These are phyloP conservation scores for Dalechampia spathulata DNA, from an alignment of 441 rosid species.

Conservation along the genomic window DNA sequence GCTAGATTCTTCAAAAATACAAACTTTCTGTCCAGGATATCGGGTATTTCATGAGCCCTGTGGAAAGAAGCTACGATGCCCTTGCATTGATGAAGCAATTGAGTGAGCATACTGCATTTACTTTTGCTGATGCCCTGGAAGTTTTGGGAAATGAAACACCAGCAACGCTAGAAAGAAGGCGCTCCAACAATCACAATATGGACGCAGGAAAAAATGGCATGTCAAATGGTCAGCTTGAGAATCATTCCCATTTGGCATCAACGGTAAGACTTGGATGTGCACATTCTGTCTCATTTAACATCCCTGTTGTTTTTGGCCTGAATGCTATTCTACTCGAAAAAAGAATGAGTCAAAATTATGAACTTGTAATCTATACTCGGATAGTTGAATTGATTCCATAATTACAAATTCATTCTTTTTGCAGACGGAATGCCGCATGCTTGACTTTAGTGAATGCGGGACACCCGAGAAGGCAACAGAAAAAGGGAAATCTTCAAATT, in stretches of 20 bases:
- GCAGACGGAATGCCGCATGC: constrained; percentile 73
- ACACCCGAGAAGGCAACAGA: constrained; percentile 61
- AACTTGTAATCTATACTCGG: too few species aligned
- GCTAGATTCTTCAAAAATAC: background rate
- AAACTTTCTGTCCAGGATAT: constrained; percentile 54
- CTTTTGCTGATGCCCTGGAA: constrained; percentile 88
- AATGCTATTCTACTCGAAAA: too few species aligned
- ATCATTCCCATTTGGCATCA: constrained; percentile 38
- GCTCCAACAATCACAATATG: constrained; percentile 17
- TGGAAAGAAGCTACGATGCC: constrained; percentile 88
- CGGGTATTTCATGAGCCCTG: constrained; percentile 81
- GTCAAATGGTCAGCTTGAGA: constrained; percentile 26
- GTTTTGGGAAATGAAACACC: constrained; percentile 78
- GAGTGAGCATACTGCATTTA: constrained; percentile 75
- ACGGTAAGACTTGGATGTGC: constrained; percentile 28
- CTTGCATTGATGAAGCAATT: constrained; percentile 87
- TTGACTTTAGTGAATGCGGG: constrained; percentile 93
- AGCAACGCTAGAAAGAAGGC: constrained; percentile 45
- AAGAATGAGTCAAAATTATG: too few species aligned
- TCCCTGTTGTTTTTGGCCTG: too few species aligned
- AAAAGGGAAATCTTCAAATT: constrained; percentile 30
- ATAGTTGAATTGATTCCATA: background rate
- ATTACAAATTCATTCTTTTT: background rate
- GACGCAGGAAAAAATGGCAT: constrained; percentile 35
- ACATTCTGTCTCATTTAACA: background rate